Percentiles rank a stretch among this genome's conserved stretches.
Conservation (phyloP, 176 grass and related monocot species). For the Panicum miliaceum region DNA sequence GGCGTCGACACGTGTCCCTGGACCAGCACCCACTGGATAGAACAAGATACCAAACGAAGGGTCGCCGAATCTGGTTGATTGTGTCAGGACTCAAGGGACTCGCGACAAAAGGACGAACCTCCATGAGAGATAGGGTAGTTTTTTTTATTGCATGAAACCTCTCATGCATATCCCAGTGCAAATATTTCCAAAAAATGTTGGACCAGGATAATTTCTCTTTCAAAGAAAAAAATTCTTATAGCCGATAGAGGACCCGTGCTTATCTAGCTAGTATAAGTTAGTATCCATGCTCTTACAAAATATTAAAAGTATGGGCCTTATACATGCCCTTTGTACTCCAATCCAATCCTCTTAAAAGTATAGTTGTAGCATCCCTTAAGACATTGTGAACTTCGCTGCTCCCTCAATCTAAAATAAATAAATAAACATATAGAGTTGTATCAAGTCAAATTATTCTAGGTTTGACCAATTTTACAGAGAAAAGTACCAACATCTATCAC, state of each 20-base stretch:
- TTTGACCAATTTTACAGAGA: too few species aligned
- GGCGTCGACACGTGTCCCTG: slow-evolving; percentile 5
- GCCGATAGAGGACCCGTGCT: not conserved
- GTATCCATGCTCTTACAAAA: too few species aligned
- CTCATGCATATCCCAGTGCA: not conserved
- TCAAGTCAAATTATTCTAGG: too few species aligned
- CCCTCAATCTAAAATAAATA: too few species aligned
- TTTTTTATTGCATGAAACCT: not conserved
- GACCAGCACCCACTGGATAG: not conserved
- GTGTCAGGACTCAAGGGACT: not conserved
- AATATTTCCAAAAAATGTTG: not conserved
- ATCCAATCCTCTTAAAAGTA: too few species aligned
- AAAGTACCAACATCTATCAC: too few species aligned
- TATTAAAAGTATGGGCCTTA: too few species aligned
- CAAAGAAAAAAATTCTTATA: not conserved
- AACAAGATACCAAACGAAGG: not conserved
- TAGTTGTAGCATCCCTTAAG: too few species aligned
- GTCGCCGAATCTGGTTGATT: slow-evolving; percentile 2
- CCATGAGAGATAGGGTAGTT: not conserved
- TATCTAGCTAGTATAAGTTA: not conserved
- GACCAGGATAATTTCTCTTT: not conserved
- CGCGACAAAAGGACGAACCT: slow-evolving; percentile 7
- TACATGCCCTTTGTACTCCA: too few species aligned
- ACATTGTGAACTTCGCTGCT: too few species aligned
- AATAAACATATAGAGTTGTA: too few species aligned